phyloP scores from a whole-genome alignment of 768 basidiomycete species.

The Tricholoma furcatifolium region DNA sequence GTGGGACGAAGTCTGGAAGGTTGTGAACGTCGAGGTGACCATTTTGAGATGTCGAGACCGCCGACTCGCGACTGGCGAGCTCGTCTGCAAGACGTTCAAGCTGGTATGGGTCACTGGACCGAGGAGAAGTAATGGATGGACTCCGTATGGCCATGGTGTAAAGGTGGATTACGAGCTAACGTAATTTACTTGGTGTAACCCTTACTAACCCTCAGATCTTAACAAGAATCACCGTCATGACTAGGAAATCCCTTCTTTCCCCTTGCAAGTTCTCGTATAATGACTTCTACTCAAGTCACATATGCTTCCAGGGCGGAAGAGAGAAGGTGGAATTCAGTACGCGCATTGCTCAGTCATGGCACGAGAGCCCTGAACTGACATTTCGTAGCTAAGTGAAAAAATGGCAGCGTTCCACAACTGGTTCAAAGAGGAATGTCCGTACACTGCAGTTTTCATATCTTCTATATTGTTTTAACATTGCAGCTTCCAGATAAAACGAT shows the following conservation, averaged over 20 bases:
- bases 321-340: constrained; percentile 10
- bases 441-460: no score
- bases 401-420: constrained; percentile 10
- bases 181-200: background rate
- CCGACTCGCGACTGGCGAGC: constrained; percentile 53
- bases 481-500: constrained; percentile 6
- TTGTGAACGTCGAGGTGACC: constrained; percentile 33
- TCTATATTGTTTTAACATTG: no score
- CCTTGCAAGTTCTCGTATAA: no score
- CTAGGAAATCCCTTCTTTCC: no score
- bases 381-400: constrained; percentile 4
- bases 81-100: constrained; percentile 75
- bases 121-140: constrained; percentile 5
- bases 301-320: constrained; percentile 5
- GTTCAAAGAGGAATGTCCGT: constrained; percentile 13
- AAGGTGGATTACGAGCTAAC: background rate
- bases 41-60: constrained; percentile 7
- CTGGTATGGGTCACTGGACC: constrained; percentile 55
- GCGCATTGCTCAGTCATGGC: background rate
- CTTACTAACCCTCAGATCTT: background rate
- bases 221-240: no score
- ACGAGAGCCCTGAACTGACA: background rate
- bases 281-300: constrained; percentile 1
- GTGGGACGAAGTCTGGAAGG: constrained; percentile 64
- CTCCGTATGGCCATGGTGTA: constrained; percentile 7